phyloP scores from a whole-genome alignment of 768 basidiomycete genomes.

The Podaxis mareebaensis region DNA sequence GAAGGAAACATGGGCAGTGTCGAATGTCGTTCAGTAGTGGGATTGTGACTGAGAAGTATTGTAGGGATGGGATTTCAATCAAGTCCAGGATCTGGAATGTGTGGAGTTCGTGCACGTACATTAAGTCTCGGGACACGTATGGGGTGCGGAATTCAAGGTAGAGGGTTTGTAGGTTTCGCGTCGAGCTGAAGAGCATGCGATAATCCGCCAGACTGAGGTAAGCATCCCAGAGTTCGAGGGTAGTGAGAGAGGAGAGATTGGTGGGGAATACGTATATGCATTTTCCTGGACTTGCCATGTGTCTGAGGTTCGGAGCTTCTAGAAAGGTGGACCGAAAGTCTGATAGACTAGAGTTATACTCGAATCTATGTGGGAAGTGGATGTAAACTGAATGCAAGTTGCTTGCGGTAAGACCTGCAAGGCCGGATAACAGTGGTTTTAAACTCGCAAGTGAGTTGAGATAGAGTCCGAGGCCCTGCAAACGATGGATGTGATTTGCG shows the following conservation, averaged over 20 bases:
- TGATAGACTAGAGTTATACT: neutral
- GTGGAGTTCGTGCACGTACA: neutral
- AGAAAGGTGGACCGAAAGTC: neutral
- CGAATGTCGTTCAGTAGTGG: conserved; percentile 10
- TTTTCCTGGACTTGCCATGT: neutral
- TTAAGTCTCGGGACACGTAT: neutral
- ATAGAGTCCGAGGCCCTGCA: neutral
- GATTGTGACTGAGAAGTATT: conserved; percentile 27
- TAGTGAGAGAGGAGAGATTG: neutral
- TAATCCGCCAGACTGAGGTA: neutral
- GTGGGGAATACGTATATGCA: neutral
- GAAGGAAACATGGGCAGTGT: conserved; percentile 24
- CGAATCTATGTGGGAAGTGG: neutral
- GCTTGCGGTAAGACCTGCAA: neutral
- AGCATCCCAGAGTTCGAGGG: neutral
- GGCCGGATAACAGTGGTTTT: neutral
- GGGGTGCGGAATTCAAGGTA: neutral
- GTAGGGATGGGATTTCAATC: conserved; percentile 25
- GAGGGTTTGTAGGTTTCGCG: neutral
- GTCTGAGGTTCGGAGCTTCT: neutral
- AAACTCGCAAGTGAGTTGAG: neutral
- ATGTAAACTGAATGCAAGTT: neutral
- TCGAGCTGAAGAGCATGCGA: neutral
- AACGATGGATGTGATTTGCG: neutral
- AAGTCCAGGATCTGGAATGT: neutral